Evolutionary conservation across 2,329 filamentous ascomycete species (phyloP), one percentile per base, ranked within the genome.

Genomic region (Aspergillus quadricinctus): DNA sequence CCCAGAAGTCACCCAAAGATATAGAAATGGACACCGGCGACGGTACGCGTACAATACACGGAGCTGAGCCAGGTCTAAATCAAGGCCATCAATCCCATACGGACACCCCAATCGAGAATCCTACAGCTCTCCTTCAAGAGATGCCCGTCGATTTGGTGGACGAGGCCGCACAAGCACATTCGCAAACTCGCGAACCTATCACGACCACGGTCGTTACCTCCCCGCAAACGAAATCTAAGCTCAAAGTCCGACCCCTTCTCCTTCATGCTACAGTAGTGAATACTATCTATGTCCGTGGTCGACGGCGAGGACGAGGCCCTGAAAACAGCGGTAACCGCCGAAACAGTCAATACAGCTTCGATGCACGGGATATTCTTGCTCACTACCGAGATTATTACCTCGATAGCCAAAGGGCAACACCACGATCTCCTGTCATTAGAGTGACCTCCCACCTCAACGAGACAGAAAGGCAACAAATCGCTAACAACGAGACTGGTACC

Each of bases 241-340:
- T 57, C 4, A 67, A 62, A 55, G 51, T 77, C 11, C 77, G 90
- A 54, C 82, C 84, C 6, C 71, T 97, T 59, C 81, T 89, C 21
- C 74, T 97, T 52, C 93, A 97, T 69, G 91, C 90, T 19, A 97
- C 93, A 0, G 77, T 97, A 3, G 75, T 94, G 51, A 96, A 97
- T 71, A 95, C 92, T 0, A 83, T 92, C 14, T 95, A 96, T 69
- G 85, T 71, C 37, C 62, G 61, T 17, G 62, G 68, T 6, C 63
- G 64, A 40, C 58, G 56, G 21, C 61, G 53, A 5, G 48, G 57
- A 28, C 40, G 52, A n/a, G 53, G 54, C n/a, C 40, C 41, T 7
- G 48, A 50, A 11, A 57, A 51, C 10, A 50, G 52, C 6, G 61
- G 55, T 49, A 60, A 54, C 9, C 48, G 40, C 27, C 58, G 52